These are phyloP conservation scores for Pleurotus giganteus DNA, from an alignment of 768 basidiomycete genomes.

Conservation along the genomic window DNA sequence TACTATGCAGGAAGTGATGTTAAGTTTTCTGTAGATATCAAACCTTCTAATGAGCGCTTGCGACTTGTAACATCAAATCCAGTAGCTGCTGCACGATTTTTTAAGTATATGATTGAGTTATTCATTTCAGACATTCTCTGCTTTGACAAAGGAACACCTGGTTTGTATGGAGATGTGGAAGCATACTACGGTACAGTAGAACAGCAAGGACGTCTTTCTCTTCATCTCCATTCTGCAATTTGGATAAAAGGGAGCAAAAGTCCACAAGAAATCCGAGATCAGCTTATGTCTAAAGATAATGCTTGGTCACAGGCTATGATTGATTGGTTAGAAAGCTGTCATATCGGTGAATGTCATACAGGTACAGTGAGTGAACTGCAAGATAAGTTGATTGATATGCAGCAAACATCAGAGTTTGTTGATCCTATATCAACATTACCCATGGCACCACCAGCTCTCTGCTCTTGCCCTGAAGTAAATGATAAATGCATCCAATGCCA, in stretches of 20 bases:
- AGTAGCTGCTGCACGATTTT: conserved; percentile 30
- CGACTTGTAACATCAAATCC: conserved; percentile 21
- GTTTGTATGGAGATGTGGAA: conserved; percentile 18
- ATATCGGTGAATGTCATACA: conserved; percentile 14
- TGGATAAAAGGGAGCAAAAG: conserved; percentile 25
- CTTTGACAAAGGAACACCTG: conserved; percentile 8
- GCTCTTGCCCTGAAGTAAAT: too few species aligned
- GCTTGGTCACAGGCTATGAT: conserved; percentile 15
- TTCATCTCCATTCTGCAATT: conserved; percentile 28
- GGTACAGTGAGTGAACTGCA: neutral
- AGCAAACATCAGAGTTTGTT: too few species aligned
- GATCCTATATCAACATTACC: too few species aligned
- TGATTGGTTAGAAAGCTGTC: conserved; percentile 5
- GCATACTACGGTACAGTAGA: conserved; percentile 31
- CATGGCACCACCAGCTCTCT: neutral
- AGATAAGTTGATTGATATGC: too few species aligned
- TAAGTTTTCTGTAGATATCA: conserved; percentile 12
- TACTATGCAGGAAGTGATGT: conserved; percentile 19
- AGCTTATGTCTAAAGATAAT: conserved; percentile 17
- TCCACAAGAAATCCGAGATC: conserved; percentile 31
- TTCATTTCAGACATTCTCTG: conserved; percentile 25
- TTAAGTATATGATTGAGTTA: conserved; percentile 24
- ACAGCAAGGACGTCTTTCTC: conserved; percentile 26
- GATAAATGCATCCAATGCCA: neutral
- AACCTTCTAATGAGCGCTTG: conserved; percentile 12